A percentile compares a stretch with the other conserved stretches of the same genome.
Conservation (phyloP, 352 stramenopile species). For the Phytophthora pistaciae region DNA sequence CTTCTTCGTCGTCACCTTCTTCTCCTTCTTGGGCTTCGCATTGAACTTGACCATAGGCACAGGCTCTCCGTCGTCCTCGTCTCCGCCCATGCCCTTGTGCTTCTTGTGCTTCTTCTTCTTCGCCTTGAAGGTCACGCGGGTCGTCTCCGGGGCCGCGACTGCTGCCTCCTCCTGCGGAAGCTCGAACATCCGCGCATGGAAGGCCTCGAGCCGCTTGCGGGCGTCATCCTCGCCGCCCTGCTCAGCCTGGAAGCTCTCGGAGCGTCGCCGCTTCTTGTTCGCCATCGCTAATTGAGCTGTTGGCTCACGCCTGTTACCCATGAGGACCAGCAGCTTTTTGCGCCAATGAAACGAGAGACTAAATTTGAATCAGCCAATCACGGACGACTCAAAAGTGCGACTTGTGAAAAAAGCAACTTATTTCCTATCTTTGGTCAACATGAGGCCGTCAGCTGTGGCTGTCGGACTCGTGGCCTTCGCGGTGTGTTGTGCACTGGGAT, state of each 20-base stretch:
- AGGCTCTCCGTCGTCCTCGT: conserved; percentile 34
- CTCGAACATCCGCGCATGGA: conserved; percentile 72
- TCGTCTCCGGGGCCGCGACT: conserved; percentile 13
- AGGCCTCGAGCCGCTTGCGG: conserved; percentile 52
- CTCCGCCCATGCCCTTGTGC: conserved; percentile 6
- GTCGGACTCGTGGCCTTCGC: conserved; percentile 3
- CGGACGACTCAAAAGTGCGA: background rate
- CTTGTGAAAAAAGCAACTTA: conserved; percentile 9
- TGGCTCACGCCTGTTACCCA: conserved; percentile 9
- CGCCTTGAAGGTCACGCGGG: conserved; percentile 55
- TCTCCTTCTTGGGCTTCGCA: conserved; percentile 14
- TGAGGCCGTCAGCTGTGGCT: conserved; percentile 16
- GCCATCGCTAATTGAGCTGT: conserved; percentile 26
- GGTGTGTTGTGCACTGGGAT: conserved; percentile 11
- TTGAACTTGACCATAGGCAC: conserved; percentile 51
- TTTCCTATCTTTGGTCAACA: conserved; percentile 4
- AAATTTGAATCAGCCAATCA: conserved; percentile 6
- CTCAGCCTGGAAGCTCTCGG: conserved; percentile 36
- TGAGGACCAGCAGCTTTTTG: conserved; percentile 31
- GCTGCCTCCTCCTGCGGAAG: conserved; percentile 24
- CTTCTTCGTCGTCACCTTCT: conserved; percentile 12
- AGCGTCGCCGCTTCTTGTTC: conserved; percentile 50
- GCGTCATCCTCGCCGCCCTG: conserved; percentile 37
- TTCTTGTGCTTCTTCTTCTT: conserved; percentile 41
- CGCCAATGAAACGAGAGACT: conserved; percentile 30